phyloP scores from a whole-genome alignment of 2,329 filamentous ascomycete species.

The Lasiodiplodia hormozganensis region DNA sequence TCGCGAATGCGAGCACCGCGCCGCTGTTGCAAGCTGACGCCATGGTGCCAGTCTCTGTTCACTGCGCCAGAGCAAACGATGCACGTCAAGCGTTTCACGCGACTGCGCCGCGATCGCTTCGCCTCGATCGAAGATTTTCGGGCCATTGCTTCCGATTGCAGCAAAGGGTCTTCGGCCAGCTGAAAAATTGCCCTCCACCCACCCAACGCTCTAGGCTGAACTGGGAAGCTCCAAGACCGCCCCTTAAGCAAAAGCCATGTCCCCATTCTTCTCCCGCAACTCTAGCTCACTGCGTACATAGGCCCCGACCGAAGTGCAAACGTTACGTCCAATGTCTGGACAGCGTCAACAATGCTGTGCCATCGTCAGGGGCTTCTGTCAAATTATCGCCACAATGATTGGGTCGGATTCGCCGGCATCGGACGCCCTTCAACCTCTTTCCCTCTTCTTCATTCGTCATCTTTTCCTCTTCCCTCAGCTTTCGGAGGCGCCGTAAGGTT shows the following conservation, averaged over 20 bases:
- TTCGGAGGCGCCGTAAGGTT: conserved; percentile 1
- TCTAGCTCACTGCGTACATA: not conserved
- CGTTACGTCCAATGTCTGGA: not conserved
- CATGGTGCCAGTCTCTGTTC: not conserved
- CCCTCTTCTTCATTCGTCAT: not conserved
- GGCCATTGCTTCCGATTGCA: not conserved
- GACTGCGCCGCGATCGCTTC: not conserved
- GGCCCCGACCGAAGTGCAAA: not conserved
- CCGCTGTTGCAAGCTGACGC: not conserved
- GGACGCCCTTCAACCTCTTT: not conserved
- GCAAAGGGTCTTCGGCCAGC: not conserved
- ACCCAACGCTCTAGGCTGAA: not conserved
- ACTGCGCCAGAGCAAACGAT: not conserved
- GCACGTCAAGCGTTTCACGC: conserved; percentile 16
- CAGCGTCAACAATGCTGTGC: not conserved
- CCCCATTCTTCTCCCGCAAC: conserved; percentile 5
- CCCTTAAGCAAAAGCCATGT: conserved; percentile 1
- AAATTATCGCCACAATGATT: not conserved
- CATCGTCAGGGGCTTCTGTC: not conserved
- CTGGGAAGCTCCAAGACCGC: not conserved
- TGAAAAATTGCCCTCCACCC: not conserved
- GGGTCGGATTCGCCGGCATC: conserved; percentile 12
- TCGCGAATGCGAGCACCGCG: not conserved
- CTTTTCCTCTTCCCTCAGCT: not conserved
- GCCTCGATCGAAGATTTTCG: not conserved